Percentiles rank a stretch among this genome's conserved stretches.
phyloP scores from a whole-genome alignment of 2,329 filamentous ascomycete genomes.

The Fusarium sp. region DNA sequence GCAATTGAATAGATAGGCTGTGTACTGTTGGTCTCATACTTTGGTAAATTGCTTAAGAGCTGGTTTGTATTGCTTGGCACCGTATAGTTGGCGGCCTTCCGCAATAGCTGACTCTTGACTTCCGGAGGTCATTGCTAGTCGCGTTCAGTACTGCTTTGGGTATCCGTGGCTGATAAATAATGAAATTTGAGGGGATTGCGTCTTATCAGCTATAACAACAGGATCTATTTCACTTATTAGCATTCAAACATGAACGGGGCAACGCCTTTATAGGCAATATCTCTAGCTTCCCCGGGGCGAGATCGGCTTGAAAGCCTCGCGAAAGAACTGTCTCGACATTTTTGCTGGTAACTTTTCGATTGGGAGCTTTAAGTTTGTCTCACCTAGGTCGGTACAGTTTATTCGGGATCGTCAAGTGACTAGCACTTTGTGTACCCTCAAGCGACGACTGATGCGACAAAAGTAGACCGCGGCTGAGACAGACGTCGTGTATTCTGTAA shows the following conservation, averaged over 20 bases:
- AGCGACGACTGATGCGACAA: constrained; percentile 3
- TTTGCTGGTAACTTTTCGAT: background rate
- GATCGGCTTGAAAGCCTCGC: background rate
- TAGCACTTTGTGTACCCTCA: constrained; percentile 5
- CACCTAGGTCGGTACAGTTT: constrained; percentile 7
- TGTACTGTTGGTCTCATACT: constrained; percentile 36
- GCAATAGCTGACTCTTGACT: constrained; percentile 49
- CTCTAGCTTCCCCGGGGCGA: constrained; percentile 9
- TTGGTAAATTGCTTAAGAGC: constrained; percentile 55
- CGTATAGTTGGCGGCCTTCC: constrained; percentile 52
- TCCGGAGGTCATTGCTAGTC: constrained; percentile 30
- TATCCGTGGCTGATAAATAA: background rate
- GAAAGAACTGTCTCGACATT: background rate
- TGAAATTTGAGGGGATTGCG: background rate
- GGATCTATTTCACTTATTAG: constrained; percentile 6
- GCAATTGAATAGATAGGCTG: background rate
- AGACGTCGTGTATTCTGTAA: background rate
- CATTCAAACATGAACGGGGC: background rate
- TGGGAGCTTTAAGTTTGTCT: constrained; percentile 22
- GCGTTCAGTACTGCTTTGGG: background rate
- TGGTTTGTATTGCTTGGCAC: constrained; percentile 50
- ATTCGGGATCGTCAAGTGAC: background rate
- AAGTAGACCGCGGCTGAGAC: background rate
- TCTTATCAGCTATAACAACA: background rate
- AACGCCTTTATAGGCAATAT: background rate